Conservation (phyloP, 352 stramenopile genomes). For the Aphanomyces euteiches region DNA sequence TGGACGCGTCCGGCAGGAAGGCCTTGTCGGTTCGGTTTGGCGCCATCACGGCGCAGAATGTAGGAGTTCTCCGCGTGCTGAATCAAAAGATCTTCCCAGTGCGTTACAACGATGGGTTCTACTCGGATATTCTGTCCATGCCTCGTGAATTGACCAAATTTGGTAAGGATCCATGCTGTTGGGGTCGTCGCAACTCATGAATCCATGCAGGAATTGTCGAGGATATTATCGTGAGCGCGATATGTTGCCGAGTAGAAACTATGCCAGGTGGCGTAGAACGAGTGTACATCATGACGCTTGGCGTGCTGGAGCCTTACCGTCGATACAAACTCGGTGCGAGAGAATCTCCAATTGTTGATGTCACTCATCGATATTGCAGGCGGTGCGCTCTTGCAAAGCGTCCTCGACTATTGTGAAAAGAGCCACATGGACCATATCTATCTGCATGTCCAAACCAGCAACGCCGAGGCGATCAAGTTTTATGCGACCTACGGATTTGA, state of each 20-base stretch:
- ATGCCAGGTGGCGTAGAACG: conserved; percentile 35
- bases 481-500: conserved; percentile 87
- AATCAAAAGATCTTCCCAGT: conserved; percentile 91
- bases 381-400: conserved; percentile 42
- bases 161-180: conserved; percentile 33
- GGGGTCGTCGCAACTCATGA: not conserved
- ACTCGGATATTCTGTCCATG: conserved; percentile 81
- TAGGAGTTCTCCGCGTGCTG: conserved; percentile 79
- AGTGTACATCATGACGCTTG: conserved; percentile 95
- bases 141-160: conserved; percentile 49
- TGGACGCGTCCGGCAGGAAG: no score
- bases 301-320: conserved; percentile 85
- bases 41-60: conserved; percentile 56
- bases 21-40: conserved; percentile 40
- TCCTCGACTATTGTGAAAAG: conserved; percentile 39
- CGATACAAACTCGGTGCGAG: conserved; percentile 64
- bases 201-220: conserved; percentile 63
- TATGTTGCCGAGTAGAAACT: conserved; percentile 84
- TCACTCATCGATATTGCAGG: conserved; percentile 31
- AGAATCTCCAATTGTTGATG: not conserved
- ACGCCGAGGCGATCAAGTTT: conserved; percentile 88
- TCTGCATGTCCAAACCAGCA: conserved; percentile 92
- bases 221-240: conserved; percentile 77
- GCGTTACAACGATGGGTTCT: conserved; percentile 91
- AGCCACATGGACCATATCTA: conserved; percentile 58